A percentile compares a stretch with the other conserved stretches of the same genome.
Evolutionary conservation across 768 basidiomycete genomes (phyloP).

Genomic region (Leccinum barrowsii): DNA sequence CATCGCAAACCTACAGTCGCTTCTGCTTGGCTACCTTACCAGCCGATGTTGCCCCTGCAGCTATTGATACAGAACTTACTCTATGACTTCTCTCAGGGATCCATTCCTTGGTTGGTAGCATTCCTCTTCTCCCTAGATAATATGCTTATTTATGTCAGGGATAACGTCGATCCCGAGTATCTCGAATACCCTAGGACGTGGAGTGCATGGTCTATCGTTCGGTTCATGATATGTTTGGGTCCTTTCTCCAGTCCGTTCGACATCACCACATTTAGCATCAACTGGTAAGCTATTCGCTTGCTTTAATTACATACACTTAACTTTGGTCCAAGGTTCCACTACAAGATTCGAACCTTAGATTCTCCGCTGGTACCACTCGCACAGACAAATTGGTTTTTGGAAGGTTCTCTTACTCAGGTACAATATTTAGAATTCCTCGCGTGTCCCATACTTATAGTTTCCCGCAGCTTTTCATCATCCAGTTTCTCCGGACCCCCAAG

Average conservation of each 20-base stretch:
- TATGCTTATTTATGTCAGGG: slow-evolving; percentile 21
- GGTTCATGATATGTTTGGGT: slow-evolving; percentile 35
- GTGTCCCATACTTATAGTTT: neutral
- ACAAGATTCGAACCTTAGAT: slow-evolving; percentile 25
- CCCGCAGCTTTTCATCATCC: slow-evolving; percentile 30
- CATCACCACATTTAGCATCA: slow-evolving; percentile 29
- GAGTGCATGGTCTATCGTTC: slow-evolving; percentile 34
- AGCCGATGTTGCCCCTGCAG: slow-evolving; percentile 35
- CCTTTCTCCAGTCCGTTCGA: slow-evolving; percentile 37
- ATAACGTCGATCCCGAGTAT: slow-evolving; percentile 38
- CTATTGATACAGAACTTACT: slow-evolving; percentile 32
- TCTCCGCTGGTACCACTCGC: slow-evolving; percentile 31
- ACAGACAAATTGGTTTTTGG: slow-evolving; percentile 36
- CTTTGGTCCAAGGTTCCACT: slow-evolving; percentile 26
- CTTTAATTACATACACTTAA: neutral
- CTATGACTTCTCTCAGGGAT: slow-evolving; percentile 36
- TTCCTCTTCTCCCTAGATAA: neutral
- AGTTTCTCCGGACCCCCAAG: slow-evolving; percentile 31
- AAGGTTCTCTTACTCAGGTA: slow-evolving; percentile 36
- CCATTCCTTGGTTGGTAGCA: slow-evolving; percentile 31
- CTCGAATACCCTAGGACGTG: slow-evolving; percentile 29
- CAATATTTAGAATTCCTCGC: neutral
- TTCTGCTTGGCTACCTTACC: slow-evolving; percentile 37
- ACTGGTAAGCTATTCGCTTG: slow-evolving; percentile 23
- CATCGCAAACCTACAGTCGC: slow-evolving; percentile 21